Conservation (phyloP, 257 asterid genomes). For the Fraxinus excelsior region DNA sequence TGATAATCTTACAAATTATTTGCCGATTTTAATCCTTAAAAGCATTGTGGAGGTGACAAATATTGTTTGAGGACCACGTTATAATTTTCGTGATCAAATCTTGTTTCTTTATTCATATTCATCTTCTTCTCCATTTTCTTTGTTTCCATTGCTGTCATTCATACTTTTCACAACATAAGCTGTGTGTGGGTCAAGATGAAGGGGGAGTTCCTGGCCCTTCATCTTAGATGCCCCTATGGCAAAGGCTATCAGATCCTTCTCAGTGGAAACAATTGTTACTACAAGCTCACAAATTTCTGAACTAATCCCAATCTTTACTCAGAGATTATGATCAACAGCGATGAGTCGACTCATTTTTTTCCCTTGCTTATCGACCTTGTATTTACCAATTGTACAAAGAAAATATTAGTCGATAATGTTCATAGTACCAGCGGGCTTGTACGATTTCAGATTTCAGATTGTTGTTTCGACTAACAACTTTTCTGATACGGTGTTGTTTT, state of each 20-base stretch:
- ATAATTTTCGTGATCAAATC: too few relatives aligned
- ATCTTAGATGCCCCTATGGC: slow-evolving; percentile 49
- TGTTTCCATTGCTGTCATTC: too few relatives aligned
- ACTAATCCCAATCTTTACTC: neutral
- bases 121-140: too few relatives aligned
- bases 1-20: too few relatives aligned
- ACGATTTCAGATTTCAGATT: neutral
- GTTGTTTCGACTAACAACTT: neutral
- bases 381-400: neutral
- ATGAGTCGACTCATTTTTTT: neutral
- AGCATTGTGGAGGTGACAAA: too few relatives aligned
- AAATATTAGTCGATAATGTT: neutral
- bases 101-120: too few relatives aligned
- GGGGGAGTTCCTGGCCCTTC: slow-evolving; percentile 39
- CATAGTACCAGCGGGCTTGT: neutral
- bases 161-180: too few relatives aligned
- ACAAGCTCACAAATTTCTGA: slow-evolving; percentile 37
- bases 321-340: neutral
- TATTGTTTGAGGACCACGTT: too few relatives aligned
- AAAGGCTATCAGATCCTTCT: slow-evolving; percentile 43
- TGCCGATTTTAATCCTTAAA: too few relatives aligned
- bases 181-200: slow-evolving; percentile 43
- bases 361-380: neutral
- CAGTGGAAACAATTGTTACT: slow-evolving; percentile 37
- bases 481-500: neutral